Percentiles rank a stretch among this genome's conserved stretches.
phyloP scores from a whole-genome alignment of 164 flowering plant species.

The Taxillus chinensis region DNA sequence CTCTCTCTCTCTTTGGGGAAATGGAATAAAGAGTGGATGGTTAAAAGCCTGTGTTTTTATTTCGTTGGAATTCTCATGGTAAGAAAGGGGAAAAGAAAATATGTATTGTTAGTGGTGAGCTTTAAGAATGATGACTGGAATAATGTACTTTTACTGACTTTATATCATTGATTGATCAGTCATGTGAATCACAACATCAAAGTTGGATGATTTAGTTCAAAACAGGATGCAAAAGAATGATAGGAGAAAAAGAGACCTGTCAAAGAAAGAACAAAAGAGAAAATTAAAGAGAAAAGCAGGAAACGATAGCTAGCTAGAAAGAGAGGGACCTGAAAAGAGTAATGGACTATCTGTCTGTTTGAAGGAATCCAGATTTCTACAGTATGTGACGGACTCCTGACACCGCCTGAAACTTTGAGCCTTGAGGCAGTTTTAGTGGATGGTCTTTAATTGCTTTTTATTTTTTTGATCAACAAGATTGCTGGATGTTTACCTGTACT shows the following conservation, averaged over 20 bases:
- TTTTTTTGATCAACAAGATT: too few species aligned
- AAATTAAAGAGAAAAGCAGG: background rate
- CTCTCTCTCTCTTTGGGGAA: background rate
- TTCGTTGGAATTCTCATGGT: background rate
- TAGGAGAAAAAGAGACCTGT: background rate
- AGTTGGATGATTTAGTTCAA: slow-evolving; percentile 1
- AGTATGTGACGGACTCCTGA: too few species aligned
- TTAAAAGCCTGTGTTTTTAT: background rate
- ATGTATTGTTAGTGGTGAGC: background rate
- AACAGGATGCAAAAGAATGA: background rate
- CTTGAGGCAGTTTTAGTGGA: too few species aligned
- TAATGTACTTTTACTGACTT: background rate
- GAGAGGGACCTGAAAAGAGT: background rate
- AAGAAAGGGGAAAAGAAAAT: too few species aligned
- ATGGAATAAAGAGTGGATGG: background rate
- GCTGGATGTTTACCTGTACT: too few species aligned
- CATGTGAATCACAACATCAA: background rate
- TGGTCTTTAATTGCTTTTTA: too few species aligned
- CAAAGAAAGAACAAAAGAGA: background rate
- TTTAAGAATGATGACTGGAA: background rate
- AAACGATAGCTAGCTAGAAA: background rate
- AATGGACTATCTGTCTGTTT: slow-evolving; percentile 1
- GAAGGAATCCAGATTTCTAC: background rate
- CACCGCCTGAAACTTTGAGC: too few species aligned
- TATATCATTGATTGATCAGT: background rate